Conservation (phyloP, 2,329 filamentous ascomycete species). For the Waltergamsia citrina region DNA sequence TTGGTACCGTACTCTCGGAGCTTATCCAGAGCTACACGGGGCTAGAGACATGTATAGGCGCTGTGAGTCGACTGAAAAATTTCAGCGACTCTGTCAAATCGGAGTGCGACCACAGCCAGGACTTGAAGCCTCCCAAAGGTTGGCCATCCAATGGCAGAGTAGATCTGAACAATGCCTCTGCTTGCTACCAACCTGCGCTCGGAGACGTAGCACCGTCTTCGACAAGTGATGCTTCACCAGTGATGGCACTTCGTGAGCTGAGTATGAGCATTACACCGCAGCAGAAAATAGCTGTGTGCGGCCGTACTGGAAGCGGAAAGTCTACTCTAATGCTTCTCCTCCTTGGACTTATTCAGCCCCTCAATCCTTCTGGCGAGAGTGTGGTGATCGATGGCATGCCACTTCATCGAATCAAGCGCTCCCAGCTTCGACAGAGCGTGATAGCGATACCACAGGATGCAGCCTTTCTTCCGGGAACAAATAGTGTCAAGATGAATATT, state of each 20-base stretch:
- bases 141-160: conserved; percentile 22
- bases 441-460: conserved; percentile 45
- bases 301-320: conserved; percentile 31
- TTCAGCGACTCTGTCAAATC: conserved; percentile 14
- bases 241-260: conserved; percentile 15
- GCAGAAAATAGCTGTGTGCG: conserved; percentile 25
- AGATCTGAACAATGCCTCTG: conserved; percentile 19
- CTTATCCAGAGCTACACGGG: conserved; percentile 22
- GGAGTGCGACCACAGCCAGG: conserved; percentile 10
- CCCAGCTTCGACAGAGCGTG: conserved; percentile 32
- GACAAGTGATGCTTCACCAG: conserved; percentile 1
- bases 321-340: conserved; percentile 29
- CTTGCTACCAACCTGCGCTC: too few relatives aligned
- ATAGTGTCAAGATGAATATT: conserved; percentile 29
- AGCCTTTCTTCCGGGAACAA: conserved; percentile 37
- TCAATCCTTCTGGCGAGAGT: conserved; percentile 8
- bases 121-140: conserved; percentile 9
- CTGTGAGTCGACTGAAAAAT: conserved; percentile 12
- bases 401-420: conserved; percentile 26
- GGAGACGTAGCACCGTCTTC: conserved; percentile 5
- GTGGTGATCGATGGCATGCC: conserved; percentile 33
- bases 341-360: conserved; percentile 29
- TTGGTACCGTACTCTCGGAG: conserved; percentile 12
- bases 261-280: conserved; percentile 17
- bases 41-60: conserved; percentile 17